These are phyloP conservation scores for Nicotiana tomentosiformis DNA, from an alignment of 257 asterid species.

Conservation along the genomic window DNA sequence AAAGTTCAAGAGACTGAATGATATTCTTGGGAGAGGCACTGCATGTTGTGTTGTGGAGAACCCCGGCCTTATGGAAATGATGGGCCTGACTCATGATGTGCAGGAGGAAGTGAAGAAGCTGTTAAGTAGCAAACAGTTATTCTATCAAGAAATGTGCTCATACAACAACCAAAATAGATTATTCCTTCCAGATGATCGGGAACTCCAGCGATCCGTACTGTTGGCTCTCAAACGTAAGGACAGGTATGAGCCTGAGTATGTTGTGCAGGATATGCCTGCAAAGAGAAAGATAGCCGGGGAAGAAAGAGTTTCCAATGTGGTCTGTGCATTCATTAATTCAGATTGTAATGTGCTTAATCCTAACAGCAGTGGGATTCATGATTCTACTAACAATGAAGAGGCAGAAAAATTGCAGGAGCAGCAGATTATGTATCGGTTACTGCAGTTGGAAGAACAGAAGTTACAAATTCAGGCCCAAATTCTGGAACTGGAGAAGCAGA, in stretches of 20 bases:
- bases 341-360: not conserved
- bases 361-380: not conserved
- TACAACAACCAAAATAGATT: conserved; percentile 24
- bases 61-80: conserved; percentile 24
- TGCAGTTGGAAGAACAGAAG: conserved; percentile 24
- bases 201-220: conserved; percentile 13
- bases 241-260: not conserved
- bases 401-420: not conserved
- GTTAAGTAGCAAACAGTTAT: conserved; percentile 34
- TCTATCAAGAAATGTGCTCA: conserved; percentile 38
- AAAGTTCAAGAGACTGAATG: conserved; percentile 39
- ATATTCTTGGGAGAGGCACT: conserved; percentile 24
- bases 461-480: conserved; percentile 22
- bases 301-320: not conserved
- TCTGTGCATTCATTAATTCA: not conserved
- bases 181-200: conserved; percentile 26
- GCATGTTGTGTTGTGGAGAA: conserved; percentile 27
- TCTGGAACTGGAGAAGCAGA: conserved; percentile 30
- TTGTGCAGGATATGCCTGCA: conserved; percentile 6
- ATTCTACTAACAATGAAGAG: not conserved
- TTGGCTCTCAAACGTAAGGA: conserved; percentile 25
- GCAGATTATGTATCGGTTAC: not conserved
- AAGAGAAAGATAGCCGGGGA: conserved; percentile 24
- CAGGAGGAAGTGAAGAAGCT: conserved; percentile 34
- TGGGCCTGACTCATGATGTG: conserved; percentile 18